These are phyloP conservation scores for Drechslerella coelobrocha DNA, from an alignment of 2,329 filamentous ascomycete species.

Conservation along the genomic window DNA sequence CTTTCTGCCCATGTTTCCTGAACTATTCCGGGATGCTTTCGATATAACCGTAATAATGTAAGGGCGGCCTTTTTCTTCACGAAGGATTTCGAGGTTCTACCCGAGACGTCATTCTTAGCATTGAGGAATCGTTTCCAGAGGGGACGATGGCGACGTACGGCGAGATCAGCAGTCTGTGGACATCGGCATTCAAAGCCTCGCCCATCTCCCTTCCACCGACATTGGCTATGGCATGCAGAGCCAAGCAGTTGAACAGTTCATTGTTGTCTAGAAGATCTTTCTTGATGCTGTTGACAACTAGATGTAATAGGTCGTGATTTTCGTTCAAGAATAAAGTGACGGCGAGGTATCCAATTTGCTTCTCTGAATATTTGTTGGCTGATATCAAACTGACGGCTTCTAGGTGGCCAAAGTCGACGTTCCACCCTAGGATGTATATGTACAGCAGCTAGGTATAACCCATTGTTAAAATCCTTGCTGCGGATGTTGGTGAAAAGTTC, in stretches of 20 bases:
- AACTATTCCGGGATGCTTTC: conserved; percentile 91
- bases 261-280: conserved; percentile 95
- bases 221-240: conserved; percentile 96
- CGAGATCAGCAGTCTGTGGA: conserved; percentile 91
- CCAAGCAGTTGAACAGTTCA: conserved; percentile 95
- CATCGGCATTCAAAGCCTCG: conserved; percentile 87
- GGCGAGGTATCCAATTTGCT: conserved; percentile 97
- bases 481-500: conserved; percentile 17
- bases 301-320: conserved; percentile 90
- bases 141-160: conserved; percentile 68
- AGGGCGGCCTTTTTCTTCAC: conserved; percentile 99
- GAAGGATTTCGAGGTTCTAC: conserved; percentile 85
- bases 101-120: conserved; percentile 23
- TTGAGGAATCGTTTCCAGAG: conserved; percentile 54
- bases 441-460: conserved; percentile 73
- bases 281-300: conserved; percentile 97
- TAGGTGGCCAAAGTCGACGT: conserved; percentile 97
- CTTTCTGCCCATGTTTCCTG: conserved; percentile 97
- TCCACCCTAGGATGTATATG: conserved; percentile 98
- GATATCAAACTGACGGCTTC: conserved; percentile 98
- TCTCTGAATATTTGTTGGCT: conserved; percentile 96
- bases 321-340: conserved; percentile 98
- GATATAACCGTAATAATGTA: conserved; percentile 88
- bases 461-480: neutral
- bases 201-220: conserved; percentile 97